Evolutionary conservation across 2,329 filamentous ascomycete species (phyloP).

Genomic region (Botrytis tulipae): DNA sequence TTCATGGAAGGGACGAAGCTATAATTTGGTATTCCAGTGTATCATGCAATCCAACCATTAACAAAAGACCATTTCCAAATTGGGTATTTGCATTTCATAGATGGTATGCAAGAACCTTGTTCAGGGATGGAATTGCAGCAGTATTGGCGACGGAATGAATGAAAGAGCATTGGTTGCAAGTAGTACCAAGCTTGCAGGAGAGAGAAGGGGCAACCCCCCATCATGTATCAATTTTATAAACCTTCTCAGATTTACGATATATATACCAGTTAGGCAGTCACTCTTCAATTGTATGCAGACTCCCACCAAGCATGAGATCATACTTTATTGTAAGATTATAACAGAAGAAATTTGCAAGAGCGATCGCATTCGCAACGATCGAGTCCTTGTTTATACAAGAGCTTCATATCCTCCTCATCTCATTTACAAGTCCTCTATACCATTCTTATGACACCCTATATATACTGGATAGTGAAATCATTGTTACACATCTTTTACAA

Average conservation of each 20-base stretch:
- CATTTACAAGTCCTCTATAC: background rate
- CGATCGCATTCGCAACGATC: background rate
- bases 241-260: background rate
- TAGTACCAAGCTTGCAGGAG: background rate
- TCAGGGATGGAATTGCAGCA: background rate
- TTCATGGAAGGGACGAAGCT: background rate
- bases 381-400: background rate
- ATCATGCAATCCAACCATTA: background rate
- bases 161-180: too few species aligned
- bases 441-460: background rate
- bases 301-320: background rate
- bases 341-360: background rate
- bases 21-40: background rate
- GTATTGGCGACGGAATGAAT: background rate
- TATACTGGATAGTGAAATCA: background rate
- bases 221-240: background rate
- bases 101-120: background rate
- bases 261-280: background rate
- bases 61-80: background rate
- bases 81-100: background rate
- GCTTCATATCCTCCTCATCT: background rate
- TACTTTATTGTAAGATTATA: background rate
- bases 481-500: background rate
- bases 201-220: background rate
- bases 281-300: background rate